Conservation (phyloP, 2,329 filamentous ascomycete genomes). For the Paecilomyces fulvus region DNA sequence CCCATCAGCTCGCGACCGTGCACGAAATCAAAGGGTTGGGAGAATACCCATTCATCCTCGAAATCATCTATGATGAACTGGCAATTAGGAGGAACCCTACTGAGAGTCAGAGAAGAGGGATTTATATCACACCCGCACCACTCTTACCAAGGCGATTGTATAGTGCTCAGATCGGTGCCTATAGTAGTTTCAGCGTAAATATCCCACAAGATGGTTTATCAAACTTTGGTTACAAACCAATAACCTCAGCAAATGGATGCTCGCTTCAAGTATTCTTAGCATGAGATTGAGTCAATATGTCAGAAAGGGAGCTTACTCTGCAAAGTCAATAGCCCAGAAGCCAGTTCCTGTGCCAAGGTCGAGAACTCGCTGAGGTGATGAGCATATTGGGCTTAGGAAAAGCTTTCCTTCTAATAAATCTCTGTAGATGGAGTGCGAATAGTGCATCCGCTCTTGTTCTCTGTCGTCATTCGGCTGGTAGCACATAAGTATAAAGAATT, state of each 20-base stretch:
- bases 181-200: neutral
- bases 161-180: slow-evolving; percentile 21
- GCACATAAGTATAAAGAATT: neutral
- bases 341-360: slow-evolving; percentile 19
- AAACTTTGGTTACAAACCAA: slow-evolving; percentile 6
- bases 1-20: slow-evolving; percentile 18
- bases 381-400: slow-evolving; percentile 9
- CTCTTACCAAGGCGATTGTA: slow-evolving; percentile 17
- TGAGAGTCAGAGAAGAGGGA: neutral
- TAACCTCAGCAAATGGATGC: slow-evolving; percentile 15
- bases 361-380: slow-evolving; percentile 8
- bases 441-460: slow-evolving; percentile 11
- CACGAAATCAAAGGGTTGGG: slow-evolving; percentile 18
- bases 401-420: slow-evolving; percentile 8
- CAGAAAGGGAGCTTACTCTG: slow-evolving; percentile 10
- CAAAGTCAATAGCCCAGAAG: slow-evolving; percentile 33
- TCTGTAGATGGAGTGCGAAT: slow-evolving; percentile 8
- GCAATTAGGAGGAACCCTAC: slow-evolving; percentile 21
- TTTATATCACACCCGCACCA: neutral
- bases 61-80: slow-evolving; percentile 22
- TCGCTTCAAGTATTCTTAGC: slow-evolving; percentile 5
- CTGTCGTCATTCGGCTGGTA: slow-evolving; percentile 8
- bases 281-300: neutral
- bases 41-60: slow-evolving; percentile 17
- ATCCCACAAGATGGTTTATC: neutral